Base-by-base conservation (phyloP, 257 asterid genomes). In the Scutellaria galericulata region DNA sequence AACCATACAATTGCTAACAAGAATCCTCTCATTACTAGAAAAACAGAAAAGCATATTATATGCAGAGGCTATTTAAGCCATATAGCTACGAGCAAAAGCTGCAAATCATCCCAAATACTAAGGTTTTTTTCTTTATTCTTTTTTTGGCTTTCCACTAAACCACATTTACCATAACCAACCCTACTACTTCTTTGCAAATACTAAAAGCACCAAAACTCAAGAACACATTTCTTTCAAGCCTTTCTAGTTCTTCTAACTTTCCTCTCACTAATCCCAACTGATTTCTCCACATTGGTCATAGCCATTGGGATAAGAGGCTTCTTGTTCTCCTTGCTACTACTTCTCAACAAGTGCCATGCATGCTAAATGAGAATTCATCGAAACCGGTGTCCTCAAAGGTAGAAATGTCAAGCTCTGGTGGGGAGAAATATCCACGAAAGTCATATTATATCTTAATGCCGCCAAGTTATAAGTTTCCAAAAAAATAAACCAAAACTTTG, bases 291-390 rank as follows among this genome's bases (percentile, higher is more conserved):
- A 56, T 47, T 77, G 73, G 54, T 68, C 55, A 68, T 59, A 41
- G 80, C 65, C 76, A 81, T 12, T 3, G 90, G 86, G 50, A 80
- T 11, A 41, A 90, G 85, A 6, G 92, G 95, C 88, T 90, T 90
- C 85, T 79, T 85, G 78, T 87, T 87, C 82, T 87, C 96, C 86
- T 87, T 89, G 24, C 79, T 78, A 31, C 77, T 46, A 45, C 97
- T n/a, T n/a, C n/a, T n/a, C n/a, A n/a, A n/a, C n/a, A n/a, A n/a
- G n/a, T n/a, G n/a, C n/a, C n/a, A n/a, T n/a, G n/a, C n/a, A n/a
- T n/a, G n/a, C n/a, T n/a, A n/a, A n/a, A n/a, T n/a, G n/a, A n/a
- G n/a, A n/a, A n/a, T n/a, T n/a, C n/a, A n/a, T n/a, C n/a, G n/a
- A n/a, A n/a, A n/a, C n/a, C n/a, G n/a, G n/a, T n/a, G n/a, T n/a